phyloP scores from a whole-genome alignment of 2,329 filamentous ascomycete genomes.

The Diaporthe sp. region DNA sequence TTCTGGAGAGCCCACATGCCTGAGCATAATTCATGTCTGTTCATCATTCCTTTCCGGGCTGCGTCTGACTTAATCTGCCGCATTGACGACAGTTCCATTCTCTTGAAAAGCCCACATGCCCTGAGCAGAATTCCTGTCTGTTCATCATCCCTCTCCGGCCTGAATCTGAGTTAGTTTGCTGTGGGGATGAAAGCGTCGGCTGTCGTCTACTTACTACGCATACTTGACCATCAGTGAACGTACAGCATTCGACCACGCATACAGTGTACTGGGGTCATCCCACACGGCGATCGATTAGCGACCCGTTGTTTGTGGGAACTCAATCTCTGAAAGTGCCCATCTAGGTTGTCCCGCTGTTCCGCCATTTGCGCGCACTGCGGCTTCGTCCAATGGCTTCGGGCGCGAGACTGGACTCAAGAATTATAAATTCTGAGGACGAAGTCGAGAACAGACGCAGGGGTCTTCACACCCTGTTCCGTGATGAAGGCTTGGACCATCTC shows the following conservation, averaged over 20 bases:
- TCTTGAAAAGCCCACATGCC: neutral
- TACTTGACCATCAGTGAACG: neutral
- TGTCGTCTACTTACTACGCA: neutral
- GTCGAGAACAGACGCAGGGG: conserved; percentile 76
- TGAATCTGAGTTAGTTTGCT: neutral
- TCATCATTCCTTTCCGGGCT: neutral
- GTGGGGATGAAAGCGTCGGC: neutral
- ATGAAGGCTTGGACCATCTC: conserved; percentile 78
- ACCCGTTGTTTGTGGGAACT: neutral
- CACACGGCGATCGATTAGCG: neutral
- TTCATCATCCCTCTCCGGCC: neutral
- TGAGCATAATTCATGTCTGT: neutral
- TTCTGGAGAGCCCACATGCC: neutral
- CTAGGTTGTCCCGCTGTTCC: neutral
- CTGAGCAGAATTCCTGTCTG: neutral
- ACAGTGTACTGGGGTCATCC: neutral
- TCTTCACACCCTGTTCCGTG: conserved; percentile 79
- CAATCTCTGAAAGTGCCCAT: neutral
- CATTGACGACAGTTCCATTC: neutral
- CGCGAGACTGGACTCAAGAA: neutral
- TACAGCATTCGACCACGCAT: neutral
- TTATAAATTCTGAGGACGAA: conserved; percentile 73
- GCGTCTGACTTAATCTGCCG: neutral
- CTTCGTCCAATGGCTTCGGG: neutral
- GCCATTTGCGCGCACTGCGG: neutral